phyloP scores from a whole-genome alignment of 108 stramenopile genomes.

The Chaetoceros muelleri region DNA sequence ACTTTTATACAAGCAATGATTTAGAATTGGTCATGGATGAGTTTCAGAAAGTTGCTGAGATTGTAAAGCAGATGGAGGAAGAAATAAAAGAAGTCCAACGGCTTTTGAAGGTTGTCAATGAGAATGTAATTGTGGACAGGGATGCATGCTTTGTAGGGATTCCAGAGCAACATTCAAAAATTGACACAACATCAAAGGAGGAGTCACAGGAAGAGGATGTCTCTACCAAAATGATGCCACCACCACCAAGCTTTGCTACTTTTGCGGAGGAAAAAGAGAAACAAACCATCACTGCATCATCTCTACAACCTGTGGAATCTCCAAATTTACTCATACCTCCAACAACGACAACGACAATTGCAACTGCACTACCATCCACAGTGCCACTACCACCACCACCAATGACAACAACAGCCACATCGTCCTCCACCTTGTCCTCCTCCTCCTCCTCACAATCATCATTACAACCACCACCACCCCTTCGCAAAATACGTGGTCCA shows the following conservation, averaged over 20 bases:
- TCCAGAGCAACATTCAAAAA: background rate
- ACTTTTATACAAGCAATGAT: slow-evolving; percentile 63
- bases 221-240: slow-evolving; percentile 7
- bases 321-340: slow-evolving; percentile 9
- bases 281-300: too few relatives aligned
- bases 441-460: too few relatives aligned
- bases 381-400: background rate
- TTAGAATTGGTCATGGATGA: slow-evolving; percentile 41
- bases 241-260: background rate
- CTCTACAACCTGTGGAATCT: too few relatives aligned
- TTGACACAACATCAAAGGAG: too few relatives aligned
- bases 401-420: too few relatives aligned
- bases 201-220: too few relatives aligned
- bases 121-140: slow-evolving; percentile 31
- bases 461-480: too few relatives aligned
- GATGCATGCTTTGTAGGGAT: slow-evolving; percentile 35
- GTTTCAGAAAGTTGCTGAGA: slow-evolving; percentile 14
- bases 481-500: too few relatives aligned
- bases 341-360: slow-evolving; percentile 3
- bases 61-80: slow-evolving; percentile 8
- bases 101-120: slow-evolving; percentile 50
- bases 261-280: background rate
- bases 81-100: slow-evolving; percentile 33
- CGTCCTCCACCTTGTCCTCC: too few relatives aligned
- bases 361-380: background rate